Percentiles rank a stretch among this genome's conserved stretches.
Evolutionary conservation across 331 rosid species (phyloP).

Genomic region (Rosa hybrid): DNA sequence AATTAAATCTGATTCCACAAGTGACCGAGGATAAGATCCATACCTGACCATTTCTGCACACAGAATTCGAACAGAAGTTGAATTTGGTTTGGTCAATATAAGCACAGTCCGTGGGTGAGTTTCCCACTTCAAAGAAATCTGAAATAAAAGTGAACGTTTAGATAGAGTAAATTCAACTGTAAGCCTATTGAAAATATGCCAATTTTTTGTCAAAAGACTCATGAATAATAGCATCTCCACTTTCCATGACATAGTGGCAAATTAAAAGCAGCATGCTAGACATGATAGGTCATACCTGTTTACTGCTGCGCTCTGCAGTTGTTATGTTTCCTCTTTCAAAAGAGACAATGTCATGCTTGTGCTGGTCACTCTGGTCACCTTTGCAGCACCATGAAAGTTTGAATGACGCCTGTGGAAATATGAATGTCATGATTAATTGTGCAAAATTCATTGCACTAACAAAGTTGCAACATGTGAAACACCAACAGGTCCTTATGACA

Average conservation of each 20-base stretch:
- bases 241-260: constrained; percentile 11
- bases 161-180: constrained; percentile 27
- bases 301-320: constrained; percentile 92
- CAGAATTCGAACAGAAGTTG: constrained; percentile 66
- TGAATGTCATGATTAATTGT: constrained; percentile 21
- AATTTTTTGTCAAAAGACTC: background rate
- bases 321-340: constrained; percentile 93
- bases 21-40: constrained; percentile 25
- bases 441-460: constrained; percentile 3
- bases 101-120: constrained; percentile 87
- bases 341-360: constrained; percentile 90
- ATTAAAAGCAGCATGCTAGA: constrained; percentile 26
- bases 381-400: constrained; percentile 91
- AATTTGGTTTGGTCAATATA: constrained; percentile 89
- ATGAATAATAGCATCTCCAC: constrained; percentile 3
- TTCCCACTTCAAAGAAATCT: constrained; percentile 98
- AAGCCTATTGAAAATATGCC: constrained; percentile 1
- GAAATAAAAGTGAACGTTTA: constrained; percentile 44
- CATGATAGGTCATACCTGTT: constrained; percentile 62
- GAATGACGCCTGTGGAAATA: constrained; percentile 70
- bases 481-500: background rate
- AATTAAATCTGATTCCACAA: constrained; percentile 6
- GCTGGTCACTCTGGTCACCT: constrained; percentile 79
- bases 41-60: constrained; percentile 89
- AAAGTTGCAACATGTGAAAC: constrained; percentile 7